phyloP scores from a whole-genome alignment of 345 rosid genomes.

The Aquilaria malaccensis region DNA sequence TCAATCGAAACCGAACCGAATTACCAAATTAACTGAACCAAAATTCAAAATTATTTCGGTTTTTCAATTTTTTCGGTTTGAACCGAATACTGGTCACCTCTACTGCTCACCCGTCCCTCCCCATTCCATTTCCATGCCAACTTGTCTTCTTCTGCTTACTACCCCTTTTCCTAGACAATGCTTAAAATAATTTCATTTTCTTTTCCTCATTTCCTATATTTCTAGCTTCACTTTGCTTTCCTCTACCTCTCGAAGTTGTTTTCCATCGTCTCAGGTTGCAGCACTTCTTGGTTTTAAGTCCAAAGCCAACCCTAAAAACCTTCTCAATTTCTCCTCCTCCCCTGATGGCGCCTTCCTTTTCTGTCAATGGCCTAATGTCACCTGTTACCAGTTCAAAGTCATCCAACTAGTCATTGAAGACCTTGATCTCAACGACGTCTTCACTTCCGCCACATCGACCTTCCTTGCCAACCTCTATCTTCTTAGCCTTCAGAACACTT shows the following conservation, averaged over 20 bases:
- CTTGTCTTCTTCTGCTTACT: not conserved
- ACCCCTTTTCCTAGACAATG: constrained; percentile 17
- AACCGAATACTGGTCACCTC: no score
- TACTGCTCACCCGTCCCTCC: not conserved
- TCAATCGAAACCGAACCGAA: no score
- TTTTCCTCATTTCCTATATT: constrained; percentile 14
- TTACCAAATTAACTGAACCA: no score
- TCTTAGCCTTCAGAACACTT: constrained; percentile 73
- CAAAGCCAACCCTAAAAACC: constrained; percentile 50
- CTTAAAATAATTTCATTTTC: constrained; percentile 13
- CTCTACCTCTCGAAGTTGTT: constrained; percentile 5
- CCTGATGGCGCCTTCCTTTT: constrained; percentile 24
- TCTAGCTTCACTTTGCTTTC: constrained; percentile 7
- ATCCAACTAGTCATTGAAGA: constrained; percentile 54
- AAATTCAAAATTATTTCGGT: no score
- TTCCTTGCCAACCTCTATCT: constrained; percentile 82
- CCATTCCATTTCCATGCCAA: not conserved
- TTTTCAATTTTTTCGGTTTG: no score
- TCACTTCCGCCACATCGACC: constrained; percentile 46
- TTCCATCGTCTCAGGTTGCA: constrained; percentile 36
- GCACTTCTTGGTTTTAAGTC: constrained; percentile 65
- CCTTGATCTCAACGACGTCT: constrained; percentile 51
- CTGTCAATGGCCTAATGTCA: constrained; percentile 75
- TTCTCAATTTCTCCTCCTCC: constrained; percentile 23
- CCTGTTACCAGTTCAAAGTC: constrained; percentile 41